Percentiles rank a stretch among this genome's conserved stretches.
Evolutionary conservation across 192 early-diverging fungal species (phyloP).

Genomic region (Gryganskiella cystojenkinii): DNA sequence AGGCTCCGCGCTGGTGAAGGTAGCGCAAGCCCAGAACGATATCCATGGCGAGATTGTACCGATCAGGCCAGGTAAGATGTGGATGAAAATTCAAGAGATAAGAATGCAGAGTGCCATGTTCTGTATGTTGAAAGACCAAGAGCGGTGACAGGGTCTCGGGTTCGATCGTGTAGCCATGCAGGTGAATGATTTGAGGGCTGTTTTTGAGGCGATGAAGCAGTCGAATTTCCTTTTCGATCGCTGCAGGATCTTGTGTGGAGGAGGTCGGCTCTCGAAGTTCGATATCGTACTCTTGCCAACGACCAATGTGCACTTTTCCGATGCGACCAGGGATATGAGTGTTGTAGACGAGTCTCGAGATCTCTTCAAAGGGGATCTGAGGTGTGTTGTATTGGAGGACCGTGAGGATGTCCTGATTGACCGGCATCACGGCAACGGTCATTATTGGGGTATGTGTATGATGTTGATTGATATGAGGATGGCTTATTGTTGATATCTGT

Average conservation of each 20-base stretch:
- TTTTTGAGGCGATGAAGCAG: conserved; percentile 20
- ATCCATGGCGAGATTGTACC: conserved; percentile 54
- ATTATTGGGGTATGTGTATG: conserved; percentile 10
- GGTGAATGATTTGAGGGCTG: conserved; percentile 32
- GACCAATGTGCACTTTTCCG: conserved; percentile 26
- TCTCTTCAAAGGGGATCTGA: conserved; percentile 41
- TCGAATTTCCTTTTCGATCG: conserved; percentile 29
- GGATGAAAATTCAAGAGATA: conserved; percentile 44
- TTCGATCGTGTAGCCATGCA: conserved; percentile 41
- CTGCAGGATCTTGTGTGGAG: conserved; percentile 11
- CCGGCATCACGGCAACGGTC: conserved; percentile 34
- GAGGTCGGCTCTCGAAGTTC: conserved; percentile 29
- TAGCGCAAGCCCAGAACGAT: conserved; percentile 41
- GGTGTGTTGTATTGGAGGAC: conserved; percentile 18
- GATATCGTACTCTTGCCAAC: conserved; percentile 41
- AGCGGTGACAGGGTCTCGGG: conserved; percentile 16
- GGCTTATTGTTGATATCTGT: no score
- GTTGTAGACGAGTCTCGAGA: conserved; percentile 22
- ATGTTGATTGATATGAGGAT: neutral
- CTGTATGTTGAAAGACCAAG: conserved; percentile 39
- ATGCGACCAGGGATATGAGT: conserved; percentile 31
- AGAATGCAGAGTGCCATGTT: conserved; percentile 44
- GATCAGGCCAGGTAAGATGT: conserved; percentile 49
- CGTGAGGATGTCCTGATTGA: conserved; percentile 15
- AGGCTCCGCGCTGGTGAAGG: conserved; percentile 35